Conservation (phyloP, 345 rosid species). For the Gossypium longicalyx region DNA sequence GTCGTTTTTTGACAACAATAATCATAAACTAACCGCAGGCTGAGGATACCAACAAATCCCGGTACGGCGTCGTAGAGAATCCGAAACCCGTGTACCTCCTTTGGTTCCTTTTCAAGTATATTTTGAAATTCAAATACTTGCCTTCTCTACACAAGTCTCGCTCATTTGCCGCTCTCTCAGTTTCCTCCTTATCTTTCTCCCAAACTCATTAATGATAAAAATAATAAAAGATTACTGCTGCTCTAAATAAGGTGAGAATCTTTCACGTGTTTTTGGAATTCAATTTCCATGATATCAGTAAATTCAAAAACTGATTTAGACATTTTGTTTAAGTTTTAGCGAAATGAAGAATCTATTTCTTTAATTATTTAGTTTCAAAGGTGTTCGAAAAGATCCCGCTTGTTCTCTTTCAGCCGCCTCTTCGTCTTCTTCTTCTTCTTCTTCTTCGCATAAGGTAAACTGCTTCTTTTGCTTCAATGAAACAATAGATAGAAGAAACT, state of each 20-base stretch:
- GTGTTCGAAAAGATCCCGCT: slow-evolving; percentile 10
- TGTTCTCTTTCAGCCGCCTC: slow-evolving; percentile 10
- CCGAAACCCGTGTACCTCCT: neutral
- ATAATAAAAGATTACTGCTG: neutral
- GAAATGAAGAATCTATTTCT: neutral
- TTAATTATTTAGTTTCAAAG: neutral
- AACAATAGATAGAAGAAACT: neutral
- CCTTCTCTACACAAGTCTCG: neutral
- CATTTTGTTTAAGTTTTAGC: neutral
- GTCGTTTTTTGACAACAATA: neutral
- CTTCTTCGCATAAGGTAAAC: neutral
- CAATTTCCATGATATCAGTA: neutral
- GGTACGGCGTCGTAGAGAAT: neutral
- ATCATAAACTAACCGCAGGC: neutral
- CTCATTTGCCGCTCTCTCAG: slow-evolving; percentile 1
- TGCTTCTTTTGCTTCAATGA: neutral
- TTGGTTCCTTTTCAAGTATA: neutral
- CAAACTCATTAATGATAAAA: neutral
- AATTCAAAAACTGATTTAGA: neutral
- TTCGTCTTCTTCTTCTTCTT: neutral
- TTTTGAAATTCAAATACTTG: slow-evolving; percentile 6
- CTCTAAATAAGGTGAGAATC: slow-evolving; percentile 9
- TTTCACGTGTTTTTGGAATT: slow-evolving; percentile 5
- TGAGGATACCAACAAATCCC: neutral
- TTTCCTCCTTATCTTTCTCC: slow-evolving; percentile 4